These are phyloP conservation scores for Laguncularia racemosa DNA, from an alignment of 345 rosid genomes.

Conservation along the genomic window DNA sequence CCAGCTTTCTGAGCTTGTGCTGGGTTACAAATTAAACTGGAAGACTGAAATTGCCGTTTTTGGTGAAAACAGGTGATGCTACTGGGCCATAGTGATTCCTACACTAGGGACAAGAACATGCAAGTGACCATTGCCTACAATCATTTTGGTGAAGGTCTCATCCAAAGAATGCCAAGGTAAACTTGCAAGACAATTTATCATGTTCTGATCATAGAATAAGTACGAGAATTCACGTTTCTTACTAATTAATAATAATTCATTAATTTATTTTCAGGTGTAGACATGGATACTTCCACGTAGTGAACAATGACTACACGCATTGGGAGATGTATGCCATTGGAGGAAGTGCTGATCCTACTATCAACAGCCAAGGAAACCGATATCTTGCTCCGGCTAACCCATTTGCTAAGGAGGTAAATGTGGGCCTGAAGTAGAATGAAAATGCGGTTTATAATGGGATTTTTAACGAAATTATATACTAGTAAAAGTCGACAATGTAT, in stretches of 20 bases:
- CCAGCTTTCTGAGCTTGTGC: not conserved
- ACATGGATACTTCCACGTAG: conserved; percentile 96
- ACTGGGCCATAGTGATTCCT: conserved; percentile 92
- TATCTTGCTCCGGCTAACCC: conserved; percentile 80
- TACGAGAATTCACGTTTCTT: too few relatives aligned
- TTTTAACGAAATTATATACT: not conserved
- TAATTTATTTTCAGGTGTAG: conserved; percentile 57
- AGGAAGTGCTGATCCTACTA: conserved; percentile 96
- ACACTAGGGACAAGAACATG: conserved; percentile 83
- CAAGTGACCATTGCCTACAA: conserved; percentile 95
- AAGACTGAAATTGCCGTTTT: not conserved
- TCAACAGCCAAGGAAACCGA: conserved; percentile 94
- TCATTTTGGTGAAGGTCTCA: conserved; percentile 96
- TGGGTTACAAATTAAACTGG: not conserved
- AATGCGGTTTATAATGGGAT: not conserved
- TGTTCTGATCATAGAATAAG: too few relatives aligned
- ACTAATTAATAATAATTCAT: not conserved
- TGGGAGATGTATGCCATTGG: conserved; percentile 99
- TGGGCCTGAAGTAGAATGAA: not conserved
- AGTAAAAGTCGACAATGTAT: not conserved
- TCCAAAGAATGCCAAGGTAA: conserved; percentile 98
- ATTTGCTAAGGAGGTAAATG: conserved; percentile 47
- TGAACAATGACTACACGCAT: conserved; percentile 96
- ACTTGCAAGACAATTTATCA: not conserved
- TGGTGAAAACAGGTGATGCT: conserved; percentile 60